These are phyloP conservation scores for Hyphodiscus sp. DNA, from an alignment of 2,329 filamentous ascomycete genomes.

Conservation along the genomic window DNA sequence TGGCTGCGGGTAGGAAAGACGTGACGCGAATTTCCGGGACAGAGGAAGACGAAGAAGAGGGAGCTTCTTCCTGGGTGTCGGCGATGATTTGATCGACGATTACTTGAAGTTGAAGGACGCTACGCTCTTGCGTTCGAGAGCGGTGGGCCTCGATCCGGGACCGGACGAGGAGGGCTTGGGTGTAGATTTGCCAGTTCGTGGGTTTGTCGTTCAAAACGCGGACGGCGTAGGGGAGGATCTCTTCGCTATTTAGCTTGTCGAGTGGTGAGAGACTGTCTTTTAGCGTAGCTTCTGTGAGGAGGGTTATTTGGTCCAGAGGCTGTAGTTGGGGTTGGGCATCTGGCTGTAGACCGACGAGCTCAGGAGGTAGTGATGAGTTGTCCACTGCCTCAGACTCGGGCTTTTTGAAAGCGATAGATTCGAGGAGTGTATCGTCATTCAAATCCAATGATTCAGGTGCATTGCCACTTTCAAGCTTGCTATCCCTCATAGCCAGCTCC, in stretches of 20 bases:
- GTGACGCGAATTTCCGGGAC: constrained; percentile 47
- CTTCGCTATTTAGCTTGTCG: constrained; percentile 84
- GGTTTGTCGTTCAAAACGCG: constrained; percentile 82
- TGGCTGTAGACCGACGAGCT: constrained; percentile 61
- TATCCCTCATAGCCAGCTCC: constrained; percentile 15
- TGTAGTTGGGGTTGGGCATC: constrained; percentile 75
- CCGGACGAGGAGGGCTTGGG: constrained; percentile 82
- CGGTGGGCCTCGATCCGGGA: constrained; percentile 85
- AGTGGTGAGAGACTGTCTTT: constrained; percentile 80
- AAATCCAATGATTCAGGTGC: constrained; percentile 66
- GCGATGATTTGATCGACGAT: constrained; percentile 92
- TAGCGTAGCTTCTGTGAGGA: constrained; percentile 81
- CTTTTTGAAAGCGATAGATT: constrained; percentile 74
- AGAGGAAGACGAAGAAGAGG: constrained; percentile 28
- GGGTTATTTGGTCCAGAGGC: constrained; percentile 81
- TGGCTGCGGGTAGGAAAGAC: constrained; percentile 74
- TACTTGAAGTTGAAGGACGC: constrained; percentile 86
- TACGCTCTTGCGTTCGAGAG: constrained; percentile 81
- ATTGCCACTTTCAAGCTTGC: constrained; percentile 17
- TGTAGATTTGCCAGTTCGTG: constrained; percentile 97
- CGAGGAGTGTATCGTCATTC: constrained; percentile 89
- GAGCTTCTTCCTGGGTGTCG: constrained; percentile 51
- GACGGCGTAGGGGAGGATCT: constrained; percentile 84
- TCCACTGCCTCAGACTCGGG: constrained; percentile 35
- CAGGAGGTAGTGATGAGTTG: constrained; percentile 48